phyloP scores from a whole-genome alignment of 495 filamentous ascomycete species.

The Aspergillus bertholletiae region DNA sequence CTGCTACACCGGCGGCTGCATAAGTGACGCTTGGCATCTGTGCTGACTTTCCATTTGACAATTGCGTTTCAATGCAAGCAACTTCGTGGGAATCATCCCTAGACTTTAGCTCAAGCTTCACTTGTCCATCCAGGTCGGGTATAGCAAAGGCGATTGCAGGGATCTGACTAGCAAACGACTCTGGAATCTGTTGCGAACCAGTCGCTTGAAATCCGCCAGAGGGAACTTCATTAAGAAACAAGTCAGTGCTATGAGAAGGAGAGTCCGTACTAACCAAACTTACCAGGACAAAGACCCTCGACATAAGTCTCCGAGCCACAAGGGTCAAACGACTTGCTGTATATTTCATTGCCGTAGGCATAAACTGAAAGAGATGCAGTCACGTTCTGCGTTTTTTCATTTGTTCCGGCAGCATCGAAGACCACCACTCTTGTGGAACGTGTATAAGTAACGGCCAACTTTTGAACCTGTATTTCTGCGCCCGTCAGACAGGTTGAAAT shows the following conservation, averaged over 20 bases:
- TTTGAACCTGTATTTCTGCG: conserved; percentile 66
- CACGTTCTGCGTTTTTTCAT: conserved; percentile 71
- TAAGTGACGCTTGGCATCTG: conserved; percentile 74
- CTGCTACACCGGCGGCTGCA: conserved; percentile 82
- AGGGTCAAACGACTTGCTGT: conserved; percentile 77
- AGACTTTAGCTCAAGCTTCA: conserved; percentile 70
- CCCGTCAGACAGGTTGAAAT: conserved; percentile 71
- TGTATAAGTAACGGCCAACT: conserved; percentile 76
- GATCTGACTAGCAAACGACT: conserved; percentile 66
- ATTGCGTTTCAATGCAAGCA: conserved; percentile 77
- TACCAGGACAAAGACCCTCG: conserved; percentile 76
- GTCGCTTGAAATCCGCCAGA: conserved; percentile 67
- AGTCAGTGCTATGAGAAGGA: background rate
- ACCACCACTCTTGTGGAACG: conserved; percentile 63
- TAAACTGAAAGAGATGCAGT: conserved; percentile 72
- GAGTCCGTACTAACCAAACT: conserved; percentile 19
- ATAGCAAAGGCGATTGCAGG: conserved; percentile 88
- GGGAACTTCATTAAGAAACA: conserved; percentile 48
- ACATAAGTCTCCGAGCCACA: conserved; percentile 66
- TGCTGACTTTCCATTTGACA: conserved; percentile 84
- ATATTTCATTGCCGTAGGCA: conserved; percentile 84
- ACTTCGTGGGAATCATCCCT: conserved; percentile 56
- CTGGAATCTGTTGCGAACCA: conserved; percentile 66
- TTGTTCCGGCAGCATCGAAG: conserved; percentile 84
- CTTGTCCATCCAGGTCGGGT: conserved; percentile 86